phyloP scores from a whole-genome alignment of 1,284 basidiomycete species.

The Somion occarium region DNA sequence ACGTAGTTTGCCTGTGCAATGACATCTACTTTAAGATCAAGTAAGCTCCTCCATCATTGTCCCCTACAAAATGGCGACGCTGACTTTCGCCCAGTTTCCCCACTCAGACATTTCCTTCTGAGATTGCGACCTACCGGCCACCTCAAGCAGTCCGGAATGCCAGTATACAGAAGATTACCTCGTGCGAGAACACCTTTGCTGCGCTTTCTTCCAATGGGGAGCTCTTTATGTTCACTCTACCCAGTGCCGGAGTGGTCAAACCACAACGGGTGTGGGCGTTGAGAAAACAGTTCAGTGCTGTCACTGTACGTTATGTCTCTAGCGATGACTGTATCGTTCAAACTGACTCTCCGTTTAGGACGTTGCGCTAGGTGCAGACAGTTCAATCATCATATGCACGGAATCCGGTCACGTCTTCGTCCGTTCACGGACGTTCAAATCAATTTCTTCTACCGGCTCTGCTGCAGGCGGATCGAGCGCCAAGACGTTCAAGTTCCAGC shows the following conservation, averaged over 20 bases:
- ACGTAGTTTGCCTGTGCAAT: constrained; percentile 83
- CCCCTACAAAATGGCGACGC: constrained; percentile 11
- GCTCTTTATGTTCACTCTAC: constrained; percentile 79
- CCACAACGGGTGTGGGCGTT: constrained; percentile 93
- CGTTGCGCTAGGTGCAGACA: constrained; percentile 85
- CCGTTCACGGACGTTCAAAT: constrained; percentile 44
- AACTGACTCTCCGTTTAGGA: constrained; percentile 43
- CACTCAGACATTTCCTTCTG: constrained; percentile 62
- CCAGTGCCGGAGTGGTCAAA: constrained; percentile 46
- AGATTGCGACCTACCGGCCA: constrained; percentile 75
- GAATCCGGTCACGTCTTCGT: constrained; percentile 94
- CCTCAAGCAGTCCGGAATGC: constrained; percentile 69
- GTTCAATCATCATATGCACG: constrained; percentile 89
- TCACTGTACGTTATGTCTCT: constrained; percentile 44
- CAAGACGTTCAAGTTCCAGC: constrained; percentile 79
- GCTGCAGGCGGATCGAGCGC: constrained; percentile 19
- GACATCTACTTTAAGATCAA: constrained; percentile 73
- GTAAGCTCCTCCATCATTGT: constrained; percentile 31
- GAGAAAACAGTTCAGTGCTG: constrained; percentile 82
- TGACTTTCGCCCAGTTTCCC: constrained; percentile 49
- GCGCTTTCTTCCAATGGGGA: constrained; percentile 88
- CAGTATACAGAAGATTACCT: constrained; percentile 78
- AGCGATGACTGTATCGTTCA: not conserved
- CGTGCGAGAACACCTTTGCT: constrained; percentile 80
- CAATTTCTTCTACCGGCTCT: not conserved